Percentiles rank a stretch among this genome's conserved stretches.
Evolutionary conservation across 495 filamentous ascomycete species (phyloP).

Genomic region (Penicillium psychrofluorescens): DNA sequence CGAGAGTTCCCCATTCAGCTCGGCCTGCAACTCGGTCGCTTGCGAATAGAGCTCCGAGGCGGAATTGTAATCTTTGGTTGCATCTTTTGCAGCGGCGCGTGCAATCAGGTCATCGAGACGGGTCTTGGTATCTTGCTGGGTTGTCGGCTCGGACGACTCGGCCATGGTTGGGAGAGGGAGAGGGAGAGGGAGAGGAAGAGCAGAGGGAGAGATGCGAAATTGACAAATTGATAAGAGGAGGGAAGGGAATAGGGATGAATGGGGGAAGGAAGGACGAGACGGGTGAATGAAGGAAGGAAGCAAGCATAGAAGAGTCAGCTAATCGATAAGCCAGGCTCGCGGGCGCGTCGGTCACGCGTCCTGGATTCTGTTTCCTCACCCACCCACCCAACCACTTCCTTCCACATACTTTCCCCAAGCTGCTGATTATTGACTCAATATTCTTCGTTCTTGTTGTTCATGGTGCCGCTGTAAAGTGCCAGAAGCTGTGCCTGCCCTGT

Average conservation of each 20-base stretch:
- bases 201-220: not conserved
- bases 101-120: constrained; percentile 41
- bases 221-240: not conserved
- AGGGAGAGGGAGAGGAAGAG: not conserved
- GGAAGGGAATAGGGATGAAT: not conserved
- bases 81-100: constrained; percentile 62
- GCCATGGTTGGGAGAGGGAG: constrained; percentile 11
- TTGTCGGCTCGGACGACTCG: constrained; percentile 8
- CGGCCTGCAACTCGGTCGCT: constrained; percentile 82
- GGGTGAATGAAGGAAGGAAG: not conserved
- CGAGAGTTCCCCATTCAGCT: constrained; percentile 85
- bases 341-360: constrained; percentile 17
- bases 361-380: constrained; percentile 2
- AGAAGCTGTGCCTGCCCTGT: not conserved
- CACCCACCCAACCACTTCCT: not conserved
- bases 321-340: constrained; percentile 1
- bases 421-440: too few species aligned
- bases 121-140: constrained; percentile 14
- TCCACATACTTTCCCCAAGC: too few species aligned
- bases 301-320: not conserved
- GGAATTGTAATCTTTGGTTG: constrained; percentile 74
- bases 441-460: too few species aligned
- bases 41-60: constrained; percentile 82
- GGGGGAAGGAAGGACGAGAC: not conserved
- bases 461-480: too few species aligned